Conservation (phyloP, 2,329 filamentous ascomycete species). For the Moelleriella libera region DNA sequence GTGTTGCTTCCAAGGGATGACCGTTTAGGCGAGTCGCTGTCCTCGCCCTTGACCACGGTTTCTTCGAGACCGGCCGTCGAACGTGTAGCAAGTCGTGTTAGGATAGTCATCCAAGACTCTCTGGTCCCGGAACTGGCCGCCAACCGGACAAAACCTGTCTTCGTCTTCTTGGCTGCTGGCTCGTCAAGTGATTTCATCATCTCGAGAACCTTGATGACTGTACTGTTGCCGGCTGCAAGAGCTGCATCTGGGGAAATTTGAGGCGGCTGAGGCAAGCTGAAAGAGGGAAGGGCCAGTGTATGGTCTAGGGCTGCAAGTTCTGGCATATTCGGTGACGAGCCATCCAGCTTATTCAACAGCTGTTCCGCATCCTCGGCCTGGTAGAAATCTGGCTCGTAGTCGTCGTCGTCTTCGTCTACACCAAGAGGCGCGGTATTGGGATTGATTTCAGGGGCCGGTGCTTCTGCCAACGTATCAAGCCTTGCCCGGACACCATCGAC, state of each 20-base stretch:
- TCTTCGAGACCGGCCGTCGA: slow-evolving; percentile 58
- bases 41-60: slow-evolving; percentile 42
- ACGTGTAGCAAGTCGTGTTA: slow-evolving; percentile 74
- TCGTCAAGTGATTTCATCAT: slow-evolving; percentile 65
- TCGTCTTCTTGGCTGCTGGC: slow-evolving; percentile 42
- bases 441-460: slow-evolving; percentile 32
- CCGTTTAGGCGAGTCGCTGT: slow-evolving; percentile 25
- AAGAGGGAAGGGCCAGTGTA: slow-evolving; percentile 57
- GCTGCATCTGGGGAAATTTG: slow-evolving; percentile 58
- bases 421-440: slow-evolving; percentile 46
- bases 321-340: slow-evolving; percentile 37
- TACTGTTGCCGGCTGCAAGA: slow-evolving; percentile 58
- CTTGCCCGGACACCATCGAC: slow-evolving; percentile 48
- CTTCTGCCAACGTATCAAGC: slow-evolving; percentile 27
- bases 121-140: slow-evolving; percentile 74
- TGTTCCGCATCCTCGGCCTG: slow-evolving; percentile 66
- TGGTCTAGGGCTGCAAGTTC: slow-evolving; percentile 16
- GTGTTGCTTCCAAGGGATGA: slow-evolving; percentile 52
- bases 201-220: slow-evolving; percentile 63
- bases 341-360: slow-evolving; percentile 63
- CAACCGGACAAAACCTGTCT: slow-evolving; percentile 67
- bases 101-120: slow-evolving; percentile 82
- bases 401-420: slow-evolving; percentile 67
- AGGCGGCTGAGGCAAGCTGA: slow-evolving; percentile 65
- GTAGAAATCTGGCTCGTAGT: slow-evolving; percentile 83